phyloP scores from a whole-genome alignment of 1,139 yeast genomes.

The Sugiyamaella novakii region DNA sequence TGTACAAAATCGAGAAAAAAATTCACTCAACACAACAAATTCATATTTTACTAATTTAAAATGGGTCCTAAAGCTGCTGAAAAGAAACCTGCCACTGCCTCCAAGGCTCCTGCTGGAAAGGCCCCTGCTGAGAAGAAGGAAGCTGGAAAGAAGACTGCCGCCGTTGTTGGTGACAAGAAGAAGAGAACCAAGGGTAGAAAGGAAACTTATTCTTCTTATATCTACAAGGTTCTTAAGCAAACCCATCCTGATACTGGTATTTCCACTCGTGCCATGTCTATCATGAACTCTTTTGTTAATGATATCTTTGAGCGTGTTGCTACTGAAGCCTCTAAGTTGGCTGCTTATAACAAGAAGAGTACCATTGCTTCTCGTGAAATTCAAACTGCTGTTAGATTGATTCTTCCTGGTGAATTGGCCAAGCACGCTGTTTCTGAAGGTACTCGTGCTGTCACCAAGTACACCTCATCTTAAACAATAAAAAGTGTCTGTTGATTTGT shows the following conservation, averaged over 20 bases:
- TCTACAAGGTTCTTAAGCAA: slow-evolving; percentile 97
- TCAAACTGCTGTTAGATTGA: slow-evolving; percentile 98
- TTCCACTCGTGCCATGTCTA: slow-evolving; percentile 98
- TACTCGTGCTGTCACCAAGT: slow-evolving; percentile 99
- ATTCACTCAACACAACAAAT: slow-evolving; percentile 27
- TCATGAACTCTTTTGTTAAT: slow-evolving; percentile 98
- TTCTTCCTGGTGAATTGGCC: slow-evolving; percentile 99
- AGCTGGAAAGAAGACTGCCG: slow-evolving; percentile 89
- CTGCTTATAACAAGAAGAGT: slow-evolving; percentile 99
- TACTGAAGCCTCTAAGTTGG: slow-evolving; percentile 97
- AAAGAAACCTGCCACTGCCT: slow-evolving; percentile 57
- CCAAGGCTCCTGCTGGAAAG: slow-evolving; percentile 84
- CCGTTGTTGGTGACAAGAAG: slow-evolving; percentile 75
- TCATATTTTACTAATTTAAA: slow-evolving; percentile 36
- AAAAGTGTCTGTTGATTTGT: slow-evolving; percentile 16
- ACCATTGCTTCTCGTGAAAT: slow-evolving; percentile 99
- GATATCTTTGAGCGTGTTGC: slow-evolving; percentile 68
- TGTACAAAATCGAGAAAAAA: slow-evolving; percentile 39
- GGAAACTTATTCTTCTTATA: slow-evolving; percentile 98
- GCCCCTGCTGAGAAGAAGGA: slow-evolving; percentile 93
- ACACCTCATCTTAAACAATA: slow-evolving; percentile 62
- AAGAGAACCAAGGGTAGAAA: slow-evolving; percentile 97
- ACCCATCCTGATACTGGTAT: slow-evolving; percentile 99
- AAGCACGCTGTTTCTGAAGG: slow-evolving; percentile 99
- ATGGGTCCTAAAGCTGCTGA: slow-evolving; percentile 98